Evolutionary conservation across 345 rosid genomes (phyloP).

Genomic region (Gossypium raimondii): DNA sequence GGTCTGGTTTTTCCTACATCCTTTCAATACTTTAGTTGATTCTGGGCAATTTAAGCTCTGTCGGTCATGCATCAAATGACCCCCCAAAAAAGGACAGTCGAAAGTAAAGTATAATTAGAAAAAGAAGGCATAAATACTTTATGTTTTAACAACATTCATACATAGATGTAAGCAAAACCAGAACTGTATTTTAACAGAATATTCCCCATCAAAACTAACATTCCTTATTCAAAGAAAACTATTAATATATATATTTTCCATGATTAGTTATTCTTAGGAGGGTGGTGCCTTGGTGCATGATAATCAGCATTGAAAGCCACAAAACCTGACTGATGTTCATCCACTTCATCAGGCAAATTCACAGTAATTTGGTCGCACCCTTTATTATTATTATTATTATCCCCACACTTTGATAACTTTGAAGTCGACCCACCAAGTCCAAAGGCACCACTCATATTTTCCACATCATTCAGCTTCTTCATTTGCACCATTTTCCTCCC

Average conservation of each 20-base stretch:
- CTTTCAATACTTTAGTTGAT: no score
- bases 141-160: slow-evolving; percentile 5
- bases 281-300: slow-evolving; percentile 67
- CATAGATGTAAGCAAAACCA: background rate
- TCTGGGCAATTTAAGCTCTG: background rate
- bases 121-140: background rate
- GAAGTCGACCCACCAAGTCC: background rate
- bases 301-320: slow-evolving; percentile 74
- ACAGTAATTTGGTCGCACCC: background rate
- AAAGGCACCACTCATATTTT: slow-evolving; percentile 2
- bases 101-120: background rate
- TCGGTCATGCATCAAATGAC: background rate
- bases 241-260: background rate
- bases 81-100: background rate
- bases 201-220: background rate
- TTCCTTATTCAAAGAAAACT: background rate
- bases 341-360: slow-evolving; percentile 22
- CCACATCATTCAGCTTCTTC: slow-evolving; percentile 2
- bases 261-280: slow-evolving; percentile 66
- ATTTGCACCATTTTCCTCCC: slow-evolving; percentile 9
- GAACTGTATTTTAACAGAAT: background rate
- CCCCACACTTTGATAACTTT: background rate
- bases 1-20: no score
- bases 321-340: slow-evolving; percentile 31
- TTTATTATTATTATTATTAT: background rate